Percentiles rank a stretch among this genome's conserved stretches.
Conservation (phyloP, 2,329 filamentous ascomycete genomes). For the Ophiostoma tasmaniense region DNA sequence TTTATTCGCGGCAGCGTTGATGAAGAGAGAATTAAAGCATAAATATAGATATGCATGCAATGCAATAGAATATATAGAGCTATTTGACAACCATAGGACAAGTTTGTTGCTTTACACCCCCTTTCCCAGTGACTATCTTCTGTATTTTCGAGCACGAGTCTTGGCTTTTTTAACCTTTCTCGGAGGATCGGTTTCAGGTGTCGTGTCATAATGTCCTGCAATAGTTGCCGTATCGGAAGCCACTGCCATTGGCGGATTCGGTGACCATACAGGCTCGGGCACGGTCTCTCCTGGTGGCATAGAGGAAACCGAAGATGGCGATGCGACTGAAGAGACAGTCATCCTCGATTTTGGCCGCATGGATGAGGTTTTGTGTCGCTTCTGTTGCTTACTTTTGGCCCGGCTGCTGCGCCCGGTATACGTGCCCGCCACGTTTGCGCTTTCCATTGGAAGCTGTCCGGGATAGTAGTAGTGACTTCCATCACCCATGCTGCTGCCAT, state of each 20-base stretch:
- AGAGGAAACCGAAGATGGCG: not conserved
- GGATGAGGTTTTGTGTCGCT: not conserved
- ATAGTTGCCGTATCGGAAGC: not conserved
- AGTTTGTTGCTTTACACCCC: not conserved
- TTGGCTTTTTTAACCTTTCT: not conserved
- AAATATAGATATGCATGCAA: not conserved
- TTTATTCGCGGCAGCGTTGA: constrained; percentile 14
- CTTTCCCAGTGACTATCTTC: not conserved
- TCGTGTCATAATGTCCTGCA: not conserved
- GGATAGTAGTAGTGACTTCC: not conserved
- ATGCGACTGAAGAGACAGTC: not conserved
- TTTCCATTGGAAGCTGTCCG: not conserved
- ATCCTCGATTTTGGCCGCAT: not conserved
- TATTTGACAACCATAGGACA: not conserved
- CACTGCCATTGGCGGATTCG: not conserved
- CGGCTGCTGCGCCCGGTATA: not conserved
- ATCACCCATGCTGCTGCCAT: not conserved
- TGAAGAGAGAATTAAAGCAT: constrained; percentile 15
- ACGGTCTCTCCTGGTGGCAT: not conserved
- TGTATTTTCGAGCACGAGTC: not conserved
- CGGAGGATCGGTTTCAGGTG: not conserved
- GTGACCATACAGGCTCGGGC: not conserved
- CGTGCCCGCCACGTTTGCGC: too few relatives aligned
- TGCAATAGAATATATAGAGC: not conserved
- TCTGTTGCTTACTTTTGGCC: not conserved